phyloP scores from a whole-genome alignment of 768 basidiomycete genomes.

The Tulasnella sp. region DNA sequence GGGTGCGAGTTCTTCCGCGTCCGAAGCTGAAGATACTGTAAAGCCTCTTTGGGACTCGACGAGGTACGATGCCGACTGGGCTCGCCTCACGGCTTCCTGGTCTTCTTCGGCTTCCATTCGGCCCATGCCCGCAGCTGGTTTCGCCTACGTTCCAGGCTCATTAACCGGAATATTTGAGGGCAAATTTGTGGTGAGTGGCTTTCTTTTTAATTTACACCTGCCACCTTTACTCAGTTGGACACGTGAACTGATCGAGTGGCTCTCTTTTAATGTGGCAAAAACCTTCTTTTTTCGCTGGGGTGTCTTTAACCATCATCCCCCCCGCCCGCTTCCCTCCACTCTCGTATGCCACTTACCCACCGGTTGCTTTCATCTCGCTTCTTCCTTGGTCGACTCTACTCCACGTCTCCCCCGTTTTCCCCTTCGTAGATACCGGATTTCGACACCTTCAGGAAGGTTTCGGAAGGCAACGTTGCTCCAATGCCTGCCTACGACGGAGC shows the following conservation, averaged over 20 bases:
- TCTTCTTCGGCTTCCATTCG: conserved; percentile 38
- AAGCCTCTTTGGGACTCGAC: conserved; percentile 26
- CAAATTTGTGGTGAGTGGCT: conserved; percentile 52
- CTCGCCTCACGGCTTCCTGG: conserved; percentile 49
- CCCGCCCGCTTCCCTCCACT: not conserved
- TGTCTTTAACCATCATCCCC: conserved; percentile 6
- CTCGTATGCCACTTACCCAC: not conserved
- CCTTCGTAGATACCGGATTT: conserved; percentile 1
- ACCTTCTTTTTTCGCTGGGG: conserved; percentile 10
- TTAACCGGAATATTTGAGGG: conserved; percentile 63
- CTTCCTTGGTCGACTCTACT: not conserved
- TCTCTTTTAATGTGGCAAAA: conserved; percentile 12
- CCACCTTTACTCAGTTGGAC: not conserved
- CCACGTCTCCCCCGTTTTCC: not conserved
- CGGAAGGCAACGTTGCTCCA: not conserved
- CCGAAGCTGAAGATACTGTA: not conserved
- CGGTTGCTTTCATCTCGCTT: conserved; percentile 5
- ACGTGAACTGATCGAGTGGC: conserved; percentile 17
- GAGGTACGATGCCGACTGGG: conserved; percentile 58
- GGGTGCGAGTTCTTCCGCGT: not conserved
- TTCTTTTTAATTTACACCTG: conserved; percentile 2
- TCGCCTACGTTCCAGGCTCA: conserved; percentile 50
- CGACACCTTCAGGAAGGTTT: conserved; percentile 3
- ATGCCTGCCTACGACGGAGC: conserved; percentile 2
- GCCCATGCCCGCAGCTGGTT: conserved; percentile 36